phyloP scores from a whole-genome alignment of 495 filamentous ascomycete genomes.

The Penicillium subrubescens region DNA sequence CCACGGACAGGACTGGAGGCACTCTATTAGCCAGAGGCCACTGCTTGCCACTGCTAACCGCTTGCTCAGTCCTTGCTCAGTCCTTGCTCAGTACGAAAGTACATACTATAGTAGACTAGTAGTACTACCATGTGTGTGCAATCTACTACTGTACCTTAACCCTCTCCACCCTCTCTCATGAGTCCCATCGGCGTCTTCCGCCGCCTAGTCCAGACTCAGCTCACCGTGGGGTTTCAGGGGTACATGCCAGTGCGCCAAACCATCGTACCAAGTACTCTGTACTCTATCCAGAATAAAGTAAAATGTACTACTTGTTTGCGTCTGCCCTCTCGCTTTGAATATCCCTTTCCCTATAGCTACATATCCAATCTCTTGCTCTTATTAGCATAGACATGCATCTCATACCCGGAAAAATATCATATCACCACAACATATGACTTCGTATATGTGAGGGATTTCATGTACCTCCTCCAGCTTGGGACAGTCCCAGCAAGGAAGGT shows the following conservation, averaged over 20 bases:
- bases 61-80: background rate
- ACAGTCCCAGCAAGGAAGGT: background rate
- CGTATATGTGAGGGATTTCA: background rate
- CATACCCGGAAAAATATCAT: background rate
- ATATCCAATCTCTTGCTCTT: background rate
- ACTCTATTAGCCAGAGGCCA: background rate
- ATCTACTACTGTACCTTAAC: background rate
- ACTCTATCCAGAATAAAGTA: background rate
- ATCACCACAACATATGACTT: too few species aligned
- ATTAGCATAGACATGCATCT: background rate
- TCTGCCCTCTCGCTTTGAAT: background rate
- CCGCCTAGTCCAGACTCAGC: constrained; percentile 15
- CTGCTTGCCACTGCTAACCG: background rate
- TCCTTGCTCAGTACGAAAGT: too few species aligned
- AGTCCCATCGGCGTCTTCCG: constrained; percentile 13
- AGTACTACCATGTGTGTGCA: background rate
- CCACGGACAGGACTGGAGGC: too few species aligned
- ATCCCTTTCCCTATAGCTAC: background rate
- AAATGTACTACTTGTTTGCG: background rate
- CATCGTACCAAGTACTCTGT: background rate
- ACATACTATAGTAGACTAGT: too few species aligned
- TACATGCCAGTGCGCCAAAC: background rate
- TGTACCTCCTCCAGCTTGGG: background rate
- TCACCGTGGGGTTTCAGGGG: constrained; percentile 24
- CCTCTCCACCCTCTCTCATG: background rate